These are phyloP conservation scores for Mycosphaerelloides madeirae DNA, from an alignment of 2,329 filamentous ascomycete species.

Conservation along the genomic window DNA sequence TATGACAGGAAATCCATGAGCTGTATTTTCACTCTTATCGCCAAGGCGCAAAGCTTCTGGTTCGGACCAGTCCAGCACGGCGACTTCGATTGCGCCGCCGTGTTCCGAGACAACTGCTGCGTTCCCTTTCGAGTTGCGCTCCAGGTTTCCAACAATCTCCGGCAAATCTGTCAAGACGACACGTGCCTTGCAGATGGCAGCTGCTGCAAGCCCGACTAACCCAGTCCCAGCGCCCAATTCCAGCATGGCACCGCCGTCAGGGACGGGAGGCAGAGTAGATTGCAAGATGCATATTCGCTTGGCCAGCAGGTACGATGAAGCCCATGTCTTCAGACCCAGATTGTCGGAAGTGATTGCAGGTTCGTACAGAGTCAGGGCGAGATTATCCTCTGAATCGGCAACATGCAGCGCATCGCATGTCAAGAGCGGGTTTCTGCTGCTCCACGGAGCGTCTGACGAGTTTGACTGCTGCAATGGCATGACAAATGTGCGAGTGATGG, in stretches of 20 bases:
- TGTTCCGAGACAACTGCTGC: constrained; percentile 48
- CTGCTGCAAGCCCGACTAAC: constrained; percentile 81
- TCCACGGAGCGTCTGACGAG: constrained; percentile 2
- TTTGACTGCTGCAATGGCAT: constrained; percentile 37
- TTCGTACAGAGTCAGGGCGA: constrained; percentile 72
- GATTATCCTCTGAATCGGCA: not conserved
- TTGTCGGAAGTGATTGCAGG: constrained; percentile 84
- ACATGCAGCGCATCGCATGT: constrained; percentile 3
- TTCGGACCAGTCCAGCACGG: constrained; percentile 67
- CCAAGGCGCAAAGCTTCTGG: constrained; percentile 41
- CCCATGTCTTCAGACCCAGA: constrained; percentile 93
- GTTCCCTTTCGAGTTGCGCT: constrained; percentile 68
- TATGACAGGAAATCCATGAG: constrained; percentile 53
- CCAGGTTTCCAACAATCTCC: constrained; percentile 75
- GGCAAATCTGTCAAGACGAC: constrained; percentile 79
- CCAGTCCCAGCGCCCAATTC: constrained; percentile 90
- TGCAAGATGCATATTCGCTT: constrained; percentile 54
- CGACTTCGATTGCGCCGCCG: constrained; percentile 57
- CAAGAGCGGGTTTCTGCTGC: constrained; percentile 9
- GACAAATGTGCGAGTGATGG: constrained; percentile 56
- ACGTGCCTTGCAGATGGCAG: constrained; percentile 60
- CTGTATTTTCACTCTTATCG: constrained; percentile 5
- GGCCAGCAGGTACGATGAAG: constrained; percentile 79
- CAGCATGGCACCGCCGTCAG: constrained; percentile 42
- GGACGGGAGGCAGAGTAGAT: constrained; percentile 12